phyloP scores from a whole-genome alignment of 2,329 filamentous ascomycete genomes.

The Elsinoe fawcettii region DNA sequence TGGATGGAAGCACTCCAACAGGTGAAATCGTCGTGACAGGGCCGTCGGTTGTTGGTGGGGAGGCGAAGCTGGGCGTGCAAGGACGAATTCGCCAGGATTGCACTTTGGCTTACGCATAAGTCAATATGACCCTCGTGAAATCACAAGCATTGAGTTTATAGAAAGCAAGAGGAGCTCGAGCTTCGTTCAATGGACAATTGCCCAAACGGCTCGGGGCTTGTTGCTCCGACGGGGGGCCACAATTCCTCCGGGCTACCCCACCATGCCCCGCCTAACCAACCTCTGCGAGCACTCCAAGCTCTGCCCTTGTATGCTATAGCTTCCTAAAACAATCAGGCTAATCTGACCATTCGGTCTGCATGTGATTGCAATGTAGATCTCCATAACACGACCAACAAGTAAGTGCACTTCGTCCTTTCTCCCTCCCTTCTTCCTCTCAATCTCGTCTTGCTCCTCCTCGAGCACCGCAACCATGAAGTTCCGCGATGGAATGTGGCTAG shows the following conservation, averaged over 20 bases:
- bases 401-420: neutral
- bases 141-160: neutral
- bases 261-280: neutral
- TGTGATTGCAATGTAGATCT: constrained; percentile 8
- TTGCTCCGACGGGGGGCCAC: neutral
- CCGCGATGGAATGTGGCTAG: constrained; percentile 60
- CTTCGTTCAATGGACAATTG: neutral
- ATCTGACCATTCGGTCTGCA: neutral
- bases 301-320: neutral
- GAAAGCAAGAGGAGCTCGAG: constrained; percentile 3
- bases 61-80: constrained; percentile 55
- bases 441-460: neutral
- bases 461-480: constrained; percentile 46
- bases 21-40: constrained; percentile 60
- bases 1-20: constrained; percentile 49
- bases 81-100: constrained; percentile 64
- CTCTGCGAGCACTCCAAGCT: neutral
- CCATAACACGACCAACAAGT: neutral
- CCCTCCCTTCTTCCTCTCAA: neutral
- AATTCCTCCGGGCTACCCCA: constrained; percentile 6
- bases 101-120: constrained; percentile 46
- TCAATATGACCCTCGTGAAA: neutral
- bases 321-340: constrained; percentile 15
- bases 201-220: constrained; percentile 6
- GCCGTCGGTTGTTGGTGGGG: constrained; percentile 62